These are phyloP conservation scores for Solanum stenotomum DNA, from an alignment of 257 asterid genomes.

Conservation along the genomic window DNA sequence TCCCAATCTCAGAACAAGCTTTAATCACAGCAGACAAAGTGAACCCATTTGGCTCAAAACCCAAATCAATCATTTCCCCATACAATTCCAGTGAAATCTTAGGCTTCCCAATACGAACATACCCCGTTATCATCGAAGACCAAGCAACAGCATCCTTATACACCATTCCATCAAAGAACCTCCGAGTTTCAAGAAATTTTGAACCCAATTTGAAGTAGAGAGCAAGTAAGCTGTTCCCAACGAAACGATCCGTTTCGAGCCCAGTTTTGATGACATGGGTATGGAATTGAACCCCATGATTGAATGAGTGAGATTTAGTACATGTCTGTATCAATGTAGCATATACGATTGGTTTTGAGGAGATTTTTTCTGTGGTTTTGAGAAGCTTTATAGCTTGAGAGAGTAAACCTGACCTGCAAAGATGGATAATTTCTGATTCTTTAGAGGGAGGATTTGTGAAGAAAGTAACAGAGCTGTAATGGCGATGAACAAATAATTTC, in stretches of 20 bases:
- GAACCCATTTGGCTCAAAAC: constrained; percentile 47
- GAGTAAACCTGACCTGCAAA: constrained; percentile 40
- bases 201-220: constrained; percentile 48
- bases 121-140: constrained; percentile 81
- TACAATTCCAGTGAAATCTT: constrained; percentile 30
- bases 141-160: constrained; percentile 77
- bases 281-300: constrained; percentile 67
- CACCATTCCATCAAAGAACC: constrained; percentile 40
- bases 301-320: constrained; percentile 28
- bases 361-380: neutral
- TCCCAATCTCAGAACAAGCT: constrained; percentile 51
- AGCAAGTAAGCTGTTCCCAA: constrained; percentile 68
- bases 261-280: constrained; percentile 55
- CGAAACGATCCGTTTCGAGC: constrained; percentile 56
- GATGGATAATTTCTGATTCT: constrained; percentile 30
- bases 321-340: constrained; percentile 51
- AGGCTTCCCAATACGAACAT: constrained; percentile 43
- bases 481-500: constrained; percentile 8
- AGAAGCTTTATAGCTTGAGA: constrained; percentile 35
- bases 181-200: constrained; percentile 29
- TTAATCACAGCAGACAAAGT: constrained; percentile 63
- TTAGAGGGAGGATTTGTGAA: constrained; percentile 1
- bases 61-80: constrained; percentile 41
- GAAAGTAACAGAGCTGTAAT: neutral
- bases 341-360: constrained; percentile 36